Conservation (phyloP, 371 early-diverging fungal species). For the Lichtheimia corymbifera region DNA sequence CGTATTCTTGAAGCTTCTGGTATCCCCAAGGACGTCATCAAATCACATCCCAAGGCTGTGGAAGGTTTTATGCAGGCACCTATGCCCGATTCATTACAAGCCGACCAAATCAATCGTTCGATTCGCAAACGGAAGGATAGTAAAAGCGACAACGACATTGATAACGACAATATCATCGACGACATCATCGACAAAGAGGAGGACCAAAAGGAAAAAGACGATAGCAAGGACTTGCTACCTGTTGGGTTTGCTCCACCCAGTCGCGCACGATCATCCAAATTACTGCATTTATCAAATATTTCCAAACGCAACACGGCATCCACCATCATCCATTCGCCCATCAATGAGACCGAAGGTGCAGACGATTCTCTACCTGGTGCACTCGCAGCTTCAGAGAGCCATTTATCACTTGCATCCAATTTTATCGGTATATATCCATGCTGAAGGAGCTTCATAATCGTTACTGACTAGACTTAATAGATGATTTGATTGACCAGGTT, state of each 20-base stretch:
- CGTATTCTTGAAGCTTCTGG: slow-evolving; percentile 55
- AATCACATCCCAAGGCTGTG: slow-evolving; percentile 51
- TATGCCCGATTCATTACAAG: slow-evolving; percentile 53
- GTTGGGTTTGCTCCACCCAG: slow-evolving; percentile 49
- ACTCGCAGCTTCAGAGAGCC: slow-evolving; percentile 14
- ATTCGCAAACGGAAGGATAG: too few relatives aligned
- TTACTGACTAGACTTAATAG: background rate
- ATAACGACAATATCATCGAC: slow-evolving; percentile 17
- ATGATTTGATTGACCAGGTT: slow-evolving; percentile 43
- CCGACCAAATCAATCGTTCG: background rate
- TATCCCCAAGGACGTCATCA: slow-evolving; percentile 52
- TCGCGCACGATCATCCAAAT: slow-evolving; percentile 41
- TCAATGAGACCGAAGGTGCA: background rate
- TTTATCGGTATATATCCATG: slow-evolving; percentile 27
- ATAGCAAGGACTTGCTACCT: slow-evolving; percentile 20
- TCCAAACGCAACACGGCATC: slow-evolving; percentile 4
- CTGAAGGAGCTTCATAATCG: background rate
- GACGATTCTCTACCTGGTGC: slow-evolving; percentile 2
- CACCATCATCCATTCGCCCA: background rate
- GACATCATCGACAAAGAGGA: background rate
- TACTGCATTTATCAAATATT: slow-evolving; percentile 21
- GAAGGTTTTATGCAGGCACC: slow-evolving; percentile 55
- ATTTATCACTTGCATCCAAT: slow-evolving; percentile 29
- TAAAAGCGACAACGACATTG: slow-evolving; percentile 3
- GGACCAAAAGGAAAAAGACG: too few relatives aligned